Base-by-base conservation (phyloP, 2,329 filamentous ascomycete species). In the Phialemoniopsis sp. region DNA sequence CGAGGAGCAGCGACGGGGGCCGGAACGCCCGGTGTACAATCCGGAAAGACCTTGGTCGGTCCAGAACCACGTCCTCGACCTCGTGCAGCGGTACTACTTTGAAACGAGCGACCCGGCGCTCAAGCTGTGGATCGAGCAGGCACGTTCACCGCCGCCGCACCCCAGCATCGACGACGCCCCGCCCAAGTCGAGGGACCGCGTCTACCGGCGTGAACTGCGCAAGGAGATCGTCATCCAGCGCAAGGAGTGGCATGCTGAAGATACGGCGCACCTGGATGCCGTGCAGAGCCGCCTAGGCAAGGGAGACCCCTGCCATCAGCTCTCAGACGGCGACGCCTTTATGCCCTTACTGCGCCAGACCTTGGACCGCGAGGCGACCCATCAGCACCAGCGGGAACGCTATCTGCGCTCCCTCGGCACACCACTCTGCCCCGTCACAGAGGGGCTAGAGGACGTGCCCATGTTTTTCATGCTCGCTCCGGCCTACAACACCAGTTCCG, bases 31-130 rank as follows among this genome's bases (percentile, higher is more conserved):
- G 9, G 26, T 15, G 15, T 41, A 5, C n/a, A 12, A 14, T 28
- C 13, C 32, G 7, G 15, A 29, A 30, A 5, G 21, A 26, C 34
- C 19, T 9, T 34, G 34, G 3, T 44, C 41, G 4, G 6, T 49
- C 2, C 43, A 39, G 14, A 43, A 53, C 7, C 40, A 39, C 17
- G 28, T 52, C 2, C 26, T 51, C 15, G 47, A 56, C n/a, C 31
- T 53, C 9, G 43, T 50, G 15, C 46, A 37, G 15, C 43, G 50
- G 8, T 43, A 54, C 33, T 56, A 53, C 36, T 28, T 55, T 8
- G 51, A 56, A 36, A 42, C 32, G 6, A 50, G 51, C 33, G 46
- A 47, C 19, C 32, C 45, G 4, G 38, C 40, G 4, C 26, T 46
- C 8, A 41, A 48, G 32, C 15, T 43, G 1, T 55, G 48, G 48